Conservation (phyloP, 2,329 filamentous ascomycete genomes). For the Domatiomyces globalis region DNA sequence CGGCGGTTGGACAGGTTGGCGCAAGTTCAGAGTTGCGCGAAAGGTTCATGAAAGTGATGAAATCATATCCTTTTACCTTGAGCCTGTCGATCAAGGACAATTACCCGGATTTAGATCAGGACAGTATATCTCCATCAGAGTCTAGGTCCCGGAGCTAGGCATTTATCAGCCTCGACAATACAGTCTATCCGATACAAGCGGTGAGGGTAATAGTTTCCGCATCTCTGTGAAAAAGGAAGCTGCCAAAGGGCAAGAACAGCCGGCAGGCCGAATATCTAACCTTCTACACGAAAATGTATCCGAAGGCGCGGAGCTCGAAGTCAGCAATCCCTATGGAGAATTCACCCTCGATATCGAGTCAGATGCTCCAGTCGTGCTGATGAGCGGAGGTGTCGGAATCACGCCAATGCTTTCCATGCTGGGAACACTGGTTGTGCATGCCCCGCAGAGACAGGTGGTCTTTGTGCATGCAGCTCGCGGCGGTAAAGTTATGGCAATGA, state of each 20-base stretch:
- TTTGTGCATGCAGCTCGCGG: constrained; percentile 17
- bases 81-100: constrained; percentile 45
- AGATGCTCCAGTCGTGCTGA: constrained; percentile 41
- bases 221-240: constrained; percentile 57
- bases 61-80: constrained; percentile 57
- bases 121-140: constrained; percentile 55
- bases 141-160: constrained; percentile 45
- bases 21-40: constrained; percentile 49
- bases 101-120: constrained; percentile 54
- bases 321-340: constrained; percentile 54
- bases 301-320: constrained; percentile 47
- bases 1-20: constrained; percentile 50
- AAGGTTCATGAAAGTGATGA: constrained; percentile 54
- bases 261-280: constrained; percentile 55
- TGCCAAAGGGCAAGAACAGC: constrained; percentile 36
- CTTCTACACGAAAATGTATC: constrained; percentile 49
- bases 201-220: constrained; percentile 41
- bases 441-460: constrained; percentile 8
- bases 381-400: constrained; percentile 48
- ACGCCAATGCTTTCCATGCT: constrained; percentile 49
- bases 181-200: constrained; percentile 48
- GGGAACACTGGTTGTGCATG: constrained; percentile 27
- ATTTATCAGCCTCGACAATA: constrained; percentile 57
- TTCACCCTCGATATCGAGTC: constrained; percentile 38
- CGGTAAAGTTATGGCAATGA: constrained; percentile 15